Conservation (phyloP, 1,139 yeast species). For the Magnusiomyces paraingens region DNA sequence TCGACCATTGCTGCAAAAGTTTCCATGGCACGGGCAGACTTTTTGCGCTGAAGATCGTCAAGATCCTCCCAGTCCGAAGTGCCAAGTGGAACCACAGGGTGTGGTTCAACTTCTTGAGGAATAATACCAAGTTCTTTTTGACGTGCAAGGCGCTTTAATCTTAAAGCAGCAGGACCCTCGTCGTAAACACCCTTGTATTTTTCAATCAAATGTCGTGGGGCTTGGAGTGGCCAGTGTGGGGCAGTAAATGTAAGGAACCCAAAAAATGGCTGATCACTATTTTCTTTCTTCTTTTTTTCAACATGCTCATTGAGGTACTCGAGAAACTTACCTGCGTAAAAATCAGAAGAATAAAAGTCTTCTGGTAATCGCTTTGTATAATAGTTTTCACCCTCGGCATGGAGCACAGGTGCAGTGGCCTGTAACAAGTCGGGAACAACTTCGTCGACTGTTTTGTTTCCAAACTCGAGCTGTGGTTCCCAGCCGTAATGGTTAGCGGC, state of each 20-base stretch:
- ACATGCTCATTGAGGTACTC: conserved; percentile 31
- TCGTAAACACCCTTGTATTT: conserved; percentile 47
- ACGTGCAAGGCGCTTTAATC: conserved; percentile 36
- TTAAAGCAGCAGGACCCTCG: conserved; percentile 43
- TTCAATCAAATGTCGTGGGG: conserved; percentile 42
- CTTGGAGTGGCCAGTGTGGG: conserved; percentile 60
- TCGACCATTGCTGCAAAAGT: conserved; percentile 60
- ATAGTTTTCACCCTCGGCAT: conserved; percentile 35
- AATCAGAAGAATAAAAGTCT: conserved; percentile 43
- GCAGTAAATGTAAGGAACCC: conserved; percentile 51
- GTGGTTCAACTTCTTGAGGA: conserved; percentile 41
- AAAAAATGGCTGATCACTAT: conserved; percentile 41
- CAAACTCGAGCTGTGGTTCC: conserved; percentile 35
- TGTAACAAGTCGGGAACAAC: conserved; percentile 20
- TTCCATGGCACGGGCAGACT: conserved; percentile 44
- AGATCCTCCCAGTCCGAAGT: conserved; percentile 41
- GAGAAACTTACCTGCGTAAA: conserved; percentile 42
- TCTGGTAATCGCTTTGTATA: conserved; percentile 29
- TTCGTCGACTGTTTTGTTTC: conserved; percentile 14
- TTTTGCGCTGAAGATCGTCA: conserved; percentile 34
- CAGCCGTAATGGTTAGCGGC: conserved; percentile 53
- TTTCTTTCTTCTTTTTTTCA: conserved; percentile 15
- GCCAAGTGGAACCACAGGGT: conserved; percentile 40
- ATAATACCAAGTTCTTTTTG: conserved; percentile 43
- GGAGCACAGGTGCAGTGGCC: conserved; percentile 26